Conservation (phyloP, 345 rosid genomes). For the Pugionium cornutum region DNA sequence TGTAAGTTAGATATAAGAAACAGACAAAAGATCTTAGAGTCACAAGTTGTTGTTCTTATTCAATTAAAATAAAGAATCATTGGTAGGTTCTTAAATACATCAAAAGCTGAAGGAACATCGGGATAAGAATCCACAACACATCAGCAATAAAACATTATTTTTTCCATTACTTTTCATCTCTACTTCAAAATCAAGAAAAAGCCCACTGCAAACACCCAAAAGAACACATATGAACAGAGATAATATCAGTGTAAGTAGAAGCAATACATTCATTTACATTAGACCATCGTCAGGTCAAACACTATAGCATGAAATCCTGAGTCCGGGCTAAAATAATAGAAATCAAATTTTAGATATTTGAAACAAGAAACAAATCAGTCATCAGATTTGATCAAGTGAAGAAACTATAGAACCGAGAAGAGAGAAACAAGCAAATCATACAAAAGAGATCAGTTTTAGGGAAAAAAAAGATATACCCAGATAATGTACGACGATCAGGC, state of each 20-base stretch:
- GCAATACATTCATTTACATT: slow-evolving; percentile 8
- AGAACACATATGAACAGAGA: slow-evolving; percentile 3
- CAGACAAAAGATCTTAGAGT: slow-evolving; percentile 25
- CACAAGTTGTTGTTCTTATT: slow-evolving; percentile 7
- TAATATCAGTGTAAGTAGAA: slow-evolving; percentile 20
- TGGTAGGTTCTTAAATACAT: slow-evolving; percentile 17
- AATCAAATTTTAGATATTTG: not conserved
- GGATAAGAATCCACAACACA: slow-evolving; percentile 23
- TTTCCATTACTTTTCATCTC: slow-evolving; percentile 1
- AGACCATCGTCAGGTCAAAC: slow-evolving; percentile 21
- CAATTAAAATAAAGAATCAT: not conserved
- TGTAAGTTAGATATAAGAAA: not conserved
- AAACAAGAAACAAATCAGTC: not conserved
- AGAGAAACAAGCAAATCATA: slow-evolving; percentile 2
- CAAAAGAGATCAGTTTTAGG: not conserved
- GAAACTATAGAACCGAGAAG: slow-evolving; percentile 22
- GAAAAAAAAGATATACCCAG: slow-evolving; percentile 3
- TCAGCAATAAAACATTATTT: slow-evolving; percentile 14
- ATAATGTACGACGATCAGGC: slow-evolving; percentile 11
- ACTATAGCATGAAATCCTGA: too few relatives aligned
- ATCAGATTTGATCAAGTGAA: slow-evolving; percentile 23
- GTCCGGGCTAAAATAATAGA: not conserved
- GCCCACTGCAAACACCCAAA: not conserved
- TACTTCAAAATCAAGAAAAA: slow-evolving; percentile 13
- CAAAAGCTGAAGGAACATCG: slow-evolving; percentile 3